phyloP scores from a whole-genome alignment of 805 yeast species.

The Yamadazyma ubonensis region DNA sequence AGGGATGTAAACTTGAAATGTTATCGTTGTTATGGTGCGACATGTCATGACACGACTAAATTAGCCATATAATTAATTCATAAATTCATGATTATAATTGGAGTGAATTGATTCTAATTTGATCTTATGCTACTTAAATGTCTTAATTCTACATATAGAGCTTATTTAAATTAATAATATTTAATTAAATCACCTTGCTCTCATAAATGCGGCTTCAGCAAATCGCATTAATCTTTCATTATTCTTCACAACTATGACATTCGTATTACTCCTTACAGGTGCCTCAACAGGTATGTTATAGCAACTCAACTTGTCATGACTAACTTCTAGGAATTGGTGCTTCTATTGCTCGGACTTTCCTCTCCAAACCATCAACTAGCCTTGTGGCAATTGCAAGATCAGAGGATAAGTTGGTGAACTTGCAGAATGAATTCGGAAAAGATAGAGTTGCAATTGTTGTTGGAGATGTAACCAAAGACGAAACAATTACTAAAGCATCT shows the following conservation, averaged over 20 bases:
- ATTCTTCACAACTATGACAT: too few species aligned
- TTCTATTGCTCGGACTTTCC: slow-evolving; percentile 57
- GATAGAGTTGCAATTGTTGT: slow-evolving; percentile 49
- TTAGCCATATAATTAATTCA: too few species aligned
- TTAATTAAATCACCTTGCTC: too few species aligned
- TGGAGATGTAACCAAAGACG: slow-evolving; percentile 55
- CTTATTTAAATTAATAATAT: too few species aligned
- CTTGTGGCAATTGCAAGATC: slow-evolving; percentile 77
- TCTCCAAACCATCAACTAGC: slow-evolving; percentile 35
- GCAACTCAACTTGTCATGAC: too few species aligned
- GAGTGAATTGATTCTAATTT: too few species aligned
- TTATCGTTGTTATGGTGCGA: slow-evolving; percentile 5
- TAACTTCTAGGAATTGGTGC: slow-evolving; percentile 66
- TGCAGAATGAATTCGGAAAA: slow-evolving; percentile 45
- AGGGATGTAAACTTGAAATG: slow-evolving; percentile 8
- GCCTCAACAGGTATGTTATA: slow-evolving; percentile 59
- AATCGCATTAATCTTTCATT: not conserved
- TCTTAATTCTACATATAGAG: too few species aligned
- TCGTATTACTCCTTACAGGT: slow-evolving; percentile 53
- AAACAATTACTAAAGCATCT: slow-evolving; percentile 39
- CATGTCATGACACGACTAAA: slow-evolving; percentile 4
- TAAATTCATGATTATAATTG: too few species aligned
- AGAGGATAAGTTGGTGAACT: slow-evolving; percentile 41
- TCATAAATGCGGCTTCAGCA: too few species aligned
- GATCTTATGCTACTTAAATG: too few species aligned